A percentile compares a stretch with the other conserved stretches of the same genome.
Evolutionary conservation across 2,329 filamentous ascomycete genomes (phyloP).

Genomic region (Fusarium bulbicola): DNA sequence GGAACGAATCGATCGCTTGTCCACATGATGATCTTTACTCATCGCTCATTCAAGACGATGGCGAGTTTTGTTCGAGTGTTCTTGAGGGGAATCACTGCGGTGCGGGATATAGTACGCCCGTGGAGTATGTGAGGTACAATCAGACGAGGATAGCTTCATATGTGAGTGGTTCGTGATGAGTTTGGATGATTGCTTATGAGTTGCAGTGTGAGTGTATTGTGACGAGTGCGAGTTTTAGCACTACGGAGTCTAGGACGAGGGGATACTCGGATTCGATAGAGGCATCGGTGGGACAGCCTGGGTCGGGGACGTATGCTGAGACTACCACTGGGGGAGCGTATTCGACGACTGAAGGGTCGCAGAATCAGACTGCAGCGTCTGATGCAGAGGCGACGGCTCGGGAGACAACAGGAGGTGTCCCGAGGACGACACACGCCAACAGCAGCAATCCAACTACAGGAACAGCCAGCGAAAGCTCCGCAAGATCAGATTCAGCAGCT

Average conservation of each 20-base stretch:
- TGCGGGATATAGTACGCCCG: slow-evolving; percentile 40
- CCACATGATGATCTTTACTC: slow-evolving; percentile 44
- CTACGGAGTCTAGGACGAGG: background rate
- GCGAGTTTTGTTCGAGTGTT: slow-evolving; percentile 44
- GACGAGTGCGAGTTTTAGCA: background rate
- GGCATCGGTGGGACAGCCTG: slow-evolving; percentile 14
- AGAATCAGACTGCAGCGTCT: background rate
- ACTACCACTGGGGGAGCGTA: background rate
- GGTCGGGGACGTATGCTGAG: slow-evolving; percentile 6
- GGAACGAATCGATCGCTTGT: slow-evolving; percentile 37
- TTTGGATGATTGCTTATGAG: background rate
- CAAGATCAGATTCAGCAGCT: background rate
- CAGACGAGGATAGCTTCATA: slow-evolving; percentile 44
- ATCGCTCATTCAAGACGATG: slow-evolving; percentile 41
- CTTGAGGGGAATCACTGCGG: slow-evolving; percentile 37
- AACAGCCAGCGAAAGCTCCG: background rate
- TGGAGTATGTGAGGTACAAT: slow-evolving; percentile 43
- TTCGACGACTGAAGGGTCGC: background rate
- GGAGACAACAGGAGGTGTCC: background rate
- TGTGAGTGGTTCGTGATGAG: slow-evolving; percentile 31
- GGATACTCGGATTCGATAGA: slow-evolving; percentile 1
- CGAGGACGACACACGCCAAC: background rate
- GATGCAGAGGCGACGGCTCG: background rate
- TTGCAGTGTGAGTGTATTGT: slow-evolving; percentile 43
- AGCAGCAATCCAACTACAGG: background rate